A percentile compares a stretch with the other conserved stretches of the same genome.
phyloP scores from a whole-genome alignment of 805 yeast genomes.

The Komagataella populi region DNA sequence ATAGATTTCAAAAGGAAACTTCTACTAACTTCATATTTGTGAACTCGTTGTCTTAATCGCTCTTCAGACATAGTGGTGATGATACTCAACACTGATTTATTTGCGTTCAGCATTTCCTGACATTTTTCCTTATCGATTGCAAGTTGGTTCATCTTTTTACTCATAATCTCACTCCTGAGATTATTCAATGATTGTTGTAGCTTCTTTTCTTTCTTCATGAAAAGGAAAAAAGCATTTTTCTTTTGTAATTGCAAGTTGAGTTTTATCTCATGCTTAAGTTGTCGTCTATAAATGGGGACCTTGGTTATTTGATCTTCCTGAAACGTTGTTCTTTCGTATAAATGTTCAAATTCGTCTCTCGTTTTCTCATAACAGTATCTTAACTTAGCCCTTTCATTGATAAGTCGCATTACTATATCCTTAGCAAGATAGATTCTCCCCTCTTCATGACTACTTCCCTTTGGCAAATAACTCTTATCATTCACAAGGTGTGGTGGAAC shows the following conservation, averaged over 20 bases:
- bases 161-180: not conserved
- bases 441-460: not conserved
- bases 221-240: not conserved
- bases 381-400: conserved; percentile 7
- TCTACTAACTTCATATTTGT: not conserved
- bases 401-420: not conserved
- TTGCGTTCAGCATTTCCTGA: not conserved
- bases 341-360: conserved; percentile 13
- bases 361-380: conserved; percentile 12
- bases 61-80: not conserved
- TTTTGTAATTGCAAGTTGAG: not conserved
- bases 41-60: not conserved
- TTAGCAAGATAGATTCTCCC: not conserved
- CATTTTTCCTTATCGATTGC: not conserved
- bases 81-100: not conserved
- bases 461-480: not conserved
- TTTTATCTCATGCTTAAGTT: not conserved
- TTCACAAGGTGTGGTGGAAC: not conserved
- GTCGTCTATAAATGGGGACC: not conserved
- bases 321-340: conserved; percentile 11
- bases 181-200: not conserved
- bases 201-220: not conserved
- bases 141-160: not conserved
- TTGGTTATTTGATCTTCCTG: not conserved
- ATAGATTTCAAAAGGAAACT: not conserved